A percentile compares a stretch with the other conserved stretches of the same genome.
phyloP scores from a whole-genome alignment of 2,329 filamentous ascomycete genomes.

The Botrytis tulipae region DNA sequence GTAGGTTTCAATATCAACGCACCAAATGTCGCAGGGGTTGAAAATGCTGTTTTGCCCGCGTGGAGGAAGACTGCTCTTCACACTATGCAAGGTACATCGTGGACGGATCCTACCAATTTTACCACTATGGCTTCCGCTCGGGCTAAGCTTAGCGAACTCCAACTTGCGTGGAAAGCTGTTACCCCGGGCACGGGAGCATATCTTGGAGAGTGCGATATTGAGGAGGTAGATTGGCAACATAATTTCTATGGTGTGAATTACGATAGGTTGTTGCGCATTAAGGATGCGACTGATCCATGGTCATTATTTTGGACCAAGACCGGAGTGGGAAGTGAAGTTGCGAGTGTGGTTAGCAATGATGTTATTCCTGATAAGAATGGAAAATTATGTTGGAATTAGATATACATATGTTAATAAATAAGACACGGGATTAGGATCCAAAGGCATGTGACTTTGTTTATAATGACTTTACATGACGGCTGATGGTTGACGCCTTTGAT shows the following conservation, averaged over 20 bases:
- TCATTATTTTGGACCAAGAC: constrained; percentile 27
- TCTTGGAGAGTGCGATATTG: constrained; percentile 22
- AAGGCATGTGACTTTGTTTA: not conserved
- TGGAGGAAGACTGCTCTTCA: constrained; percentile 26
- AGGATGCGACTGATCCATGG: constrained; percentile 25
- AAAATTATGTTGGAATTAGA: constrained; percentile 15
- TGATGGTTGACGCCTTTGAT: not conserved
- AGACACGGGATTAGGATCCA: not conserved
- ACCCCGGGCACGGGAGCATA: constrained; percentile 21
- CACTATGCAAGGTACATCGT: constrained; percentile 23
- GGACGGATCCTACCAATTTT: constrained; percentile 4
- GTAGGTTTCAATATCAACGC: constrained; percentile 15
- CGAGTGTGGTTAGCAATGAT: constrained; percentile 36
- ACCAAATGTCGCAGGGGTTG: not conserved
- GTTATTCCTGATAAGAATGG: constrained; percentile 16
- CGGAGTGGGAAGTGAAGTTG: constrained; percentile 36
- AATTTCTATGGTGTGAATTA: constrained; percentile 43
- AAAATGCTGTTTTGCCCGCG: constrained; percentile 41
- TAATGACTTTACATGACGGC: too few species aligned
- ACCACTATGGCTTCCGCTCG: constrained; percentile 15
- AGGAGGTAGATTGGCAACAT: constrained; percentile 23
- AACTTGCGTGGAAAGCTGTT: constrained; percentile 24
- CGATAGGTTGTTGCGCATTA: constrained; percentile 24
- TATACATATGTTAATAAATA: not conserved
- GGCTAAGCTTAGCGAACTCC: constrained; percentile 21